Base-by-base conservation (phyloP, 345 rosid genomes). In the Draba incana region DNA sequence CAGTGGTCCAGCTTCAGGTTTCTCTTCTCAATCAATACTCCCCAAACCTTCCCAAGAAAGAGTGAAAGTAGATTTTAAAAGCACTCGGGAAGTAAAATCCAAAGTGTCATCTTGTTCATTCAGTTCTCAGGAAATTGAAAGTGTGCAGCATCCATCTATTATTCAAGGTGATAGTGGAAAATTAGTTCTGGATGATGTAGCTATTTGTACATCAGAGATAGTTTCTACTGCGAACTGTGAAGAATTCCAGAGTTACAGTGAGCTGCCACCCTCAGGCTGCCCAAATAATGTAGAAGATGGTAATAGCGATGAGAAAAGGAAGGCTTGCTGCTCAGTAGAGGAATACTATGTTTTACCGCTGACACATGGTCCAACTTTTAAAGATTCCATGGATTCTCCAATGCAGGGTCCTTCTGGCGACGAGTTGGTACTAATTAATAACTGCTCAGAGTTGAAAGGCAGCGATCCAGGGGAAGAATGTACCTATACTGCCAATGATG, bases 1-100 rank as follows among this genome's bases (percentile, higher is more conserved):
- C 57, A 49, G 62, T 9, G 63, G 54, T 55, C 37, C 68, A 50
- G 47, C 64, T 30, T 41, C 64, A 23, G 76, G 69, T 59, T 35
- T 50, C 20, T 69, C 80, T 74, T 37, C 66, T 72, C 65, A 75
- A 28, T 64, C 81, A 11, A 62, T 57, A 37, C 20, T 10, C 28
- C 60, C 7, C 46, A 47, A 68, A 56, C 62, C 60, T 54, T 67
- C 77, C 61, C 68, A 56, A 45, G 79, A 68, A 67, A 85, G 70
- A 48, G 61, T 50, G 63, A 69, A 64, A 75, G 52, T 68, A 30
- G 49, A 74, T 72, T 50, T 50, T 45, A 66, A 66, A 43, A 72
- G 31, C 69, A 24, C 52, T 64, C 68, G 16, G 57, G 74, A 71
- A 62, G 64, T 70, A 69, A 70, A 68, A 58, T 43, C 50, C 38